A percentile compares a stretch with the other conserved stretches of the same genome.
phyloP scores from a whole-genome alignment of 768 basidiomycete genomes.

The Sarcodon aspratus region DNA sequence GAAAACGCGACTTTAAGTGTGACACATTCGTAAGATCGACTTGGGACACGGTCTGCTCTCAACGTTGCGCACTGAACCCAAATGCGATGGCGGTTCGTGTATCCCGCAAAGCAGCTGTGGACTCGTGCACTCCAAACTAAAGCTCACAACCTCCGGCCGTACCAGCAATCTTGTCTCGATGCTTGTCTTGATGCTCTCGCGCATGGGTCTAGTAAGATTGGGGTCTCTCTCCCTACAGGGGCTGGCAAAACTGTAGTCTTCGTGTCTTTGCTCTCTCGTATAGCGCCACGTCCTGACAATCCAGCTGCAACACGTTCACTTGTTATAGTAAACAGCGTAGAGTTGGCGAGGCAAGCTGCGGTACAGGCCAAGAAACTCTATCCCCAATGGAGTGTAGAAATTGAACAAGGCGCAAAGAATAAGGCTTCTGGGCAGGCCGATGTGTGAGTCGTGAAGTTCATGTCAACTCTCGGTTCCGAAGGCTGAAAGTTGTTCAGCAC shows the following conservation, averaged over 20 bases:
- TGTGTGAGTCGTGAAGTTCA: conserved; percentile 40
- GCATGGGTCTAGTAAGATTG: conserved; percentile 62
- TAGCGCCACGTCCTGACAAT: conserved; percentile 32
- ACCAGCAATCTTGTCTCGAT: conserved; percentile 73
- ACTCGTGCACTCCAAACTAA: background rate
- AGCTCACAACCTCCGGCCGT: conserved; percentile 56
- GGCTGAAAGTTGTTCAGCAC: conserved; percentile 34
- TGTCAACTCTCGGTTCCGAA: background rate
- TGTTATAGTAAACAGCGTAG: conserved; percentile 82
- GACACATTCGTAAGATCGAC: background rate
- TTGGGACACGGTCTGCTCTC: background rate
- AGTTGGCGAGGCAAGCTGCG: conserved; percentile 83
- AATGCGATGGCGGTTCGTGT: background rate
- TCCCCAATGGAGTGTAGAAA: conserved; percentile 74
- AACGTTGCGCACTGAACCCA: background rate
- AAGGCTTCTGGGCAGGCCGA: conserved; percentile 74
- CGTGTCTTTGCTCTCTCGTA: conserved; percentile 63
- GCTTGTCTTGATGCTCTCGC: conserved; percentile 65
- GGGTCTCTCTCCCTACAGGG: conserved; percentile 79
- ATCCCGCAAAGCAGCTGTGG: background rate
- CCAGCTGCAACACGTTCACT: conserved; percentile 46
- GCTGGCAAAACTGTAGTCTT: conserved; percentile 90
- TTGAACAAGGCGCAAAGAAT: conserved; percentile 78
- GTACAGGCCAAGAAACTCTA: conserved; percentile 53
- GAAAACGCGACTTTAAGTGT: background rate